Base-by-base conservation (phyloP, 257 asterid genomes). In the Nicotiana undulata region DNA sequence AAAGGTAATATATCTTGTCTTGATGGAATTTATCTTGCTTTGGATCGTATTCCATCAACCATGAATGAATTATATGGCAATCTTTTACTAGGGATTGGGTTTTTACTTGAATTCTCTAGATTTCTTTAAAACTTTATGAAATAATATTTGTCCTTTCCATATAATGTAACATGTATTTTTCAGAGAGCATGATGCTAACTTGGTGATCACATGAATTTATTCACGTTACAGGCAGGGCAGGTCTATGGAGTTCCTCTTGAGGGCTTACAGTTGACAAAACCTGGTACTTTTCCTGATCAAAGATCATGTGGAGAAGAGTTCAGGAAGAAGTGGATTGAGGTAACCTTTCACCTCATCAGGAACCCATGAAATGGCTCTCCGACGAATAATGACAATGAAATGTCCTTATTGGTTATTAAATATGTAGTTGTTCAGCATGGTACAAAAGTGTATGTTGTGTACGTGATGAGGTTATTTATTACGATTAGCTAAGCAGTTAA, bases 271-370 rank as follows among this genome's bases (percentile, higher is more conserved):
- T 86, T 96, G 88, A 85, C 89, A 79, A 94, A 93, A 84, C 83
- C 97, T 84, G 92, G 97, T 80, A 81, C 85, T 84, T 93, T 91
- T 83, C 99, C 99, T 40, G 99, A 96, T 76, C 98, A 89, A 90
- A 93, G 95, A 81, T 89, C 98, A 65, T 94, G 91, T 63, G 97
- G 98, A 56, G 99, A 96, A 84, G 99, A 96, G 82, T 88, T 85
- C 87, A 89, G 93, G 85, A 96, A 91, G 93, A 96, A 92, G 88
- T 96, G 99, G 98, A 92, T 96, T 81, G 99, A 94, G 99, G 99
- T 91, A 83, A 90, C 83, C 65, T 81, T 85, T 83, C 52, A 52
- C 40, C 49, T 84, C 61, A 52, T 40, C 29, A 52, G 31, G 64
- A 64, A 74, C 11, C 61, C 9, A 61, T 56, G 78, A 79, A 40